These are phyloP conservation scores for Hyphodiscus sp. DNA, from an alignment of 2,329 filamentous ascomycete genomes.

Conservation along the genomic window DNA sequence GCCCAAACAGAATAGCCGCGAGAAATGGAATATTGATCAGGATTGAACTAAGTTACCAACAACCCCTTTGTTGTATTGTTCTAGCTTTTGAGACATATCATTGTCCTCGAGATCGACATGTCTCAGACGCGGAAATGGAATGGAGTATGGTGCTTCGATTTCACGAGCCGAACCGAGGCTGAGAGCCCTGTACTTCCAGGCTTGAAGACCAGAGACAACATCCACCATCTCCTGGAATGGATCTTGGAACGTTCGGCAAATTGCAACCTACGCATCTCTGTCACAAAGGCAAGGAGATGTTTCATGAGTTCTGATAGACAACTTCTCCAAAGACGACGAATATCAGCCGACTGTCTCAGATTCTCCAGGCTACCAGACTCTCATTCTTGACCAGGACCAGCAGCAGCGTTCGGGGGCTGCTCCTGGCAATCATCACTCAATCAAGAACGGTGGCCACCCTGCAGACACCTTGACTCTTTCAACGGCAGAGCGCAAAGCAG, in stretches of 20 bases:
- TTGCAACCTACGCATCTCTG: no score
- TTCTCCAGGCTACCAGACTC: neutral
- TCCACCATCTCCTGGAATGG: conserved; percentile 2
- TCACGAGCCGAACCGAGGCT: neutral
- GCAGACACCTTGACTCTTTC: no score
- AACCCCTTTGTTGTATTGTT: conserved; percentile 6
- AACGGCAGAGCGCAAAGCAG: neutral
- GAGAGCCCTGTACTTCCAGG: conserved; percentile 1
- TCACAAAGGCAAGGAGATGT: no score
- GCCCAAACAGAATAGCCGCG: conserved; percentile 3
- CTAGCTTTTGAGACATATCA: conserved; percentile 9
- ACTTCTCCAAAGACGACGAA: neutral
- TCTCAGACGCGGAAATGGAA: neutral
- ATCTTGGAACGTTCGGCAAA: neutral
- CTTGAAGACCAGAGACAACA: neutral
- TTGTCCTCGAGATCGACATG: conserved; percentile 2
- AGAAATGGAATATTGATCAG: neutral
- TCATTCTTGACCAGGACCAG: neutral
- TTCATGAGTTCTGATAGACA: no score
- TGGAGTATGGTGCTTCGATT: conserved; percentile 1
- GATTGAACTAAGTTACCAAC: conserved; percentile 5
- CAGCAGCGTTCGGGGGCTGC: neutral
- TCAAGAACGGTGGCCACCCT: neutral
- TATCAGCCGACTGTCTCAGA: no score
- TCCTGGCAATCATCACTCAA: no score